Conservation (phyloP, 1,139 yeast genomes). For the Magnusiomyces clavatus region DNA sequence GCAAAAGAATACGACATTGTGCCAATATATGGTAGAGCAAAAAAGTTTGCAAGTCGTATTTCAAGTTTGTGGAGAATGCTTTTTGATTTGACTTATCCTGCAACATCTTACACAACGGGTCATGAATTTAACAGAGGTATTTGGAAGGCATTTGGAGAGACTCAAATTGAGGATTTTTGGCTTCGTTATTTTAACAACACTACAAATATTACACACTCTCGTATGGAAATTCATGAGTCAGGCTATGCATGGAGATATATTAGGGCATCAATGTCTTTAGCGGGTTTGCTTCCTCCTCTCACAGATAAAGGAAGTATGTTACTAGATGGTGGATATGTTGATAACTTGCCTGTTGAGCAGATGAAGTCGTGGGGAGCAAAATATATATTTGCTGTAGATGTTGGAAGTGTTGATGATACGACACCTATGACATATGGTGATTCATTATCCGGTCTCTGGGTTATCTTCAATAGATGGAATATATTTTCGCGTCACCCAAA, state of each 20-base stretch:
- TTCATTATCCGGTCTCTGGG: constrained; percentile 90
- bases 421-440: constrained; percentile 92
- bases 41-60: constrained; percentile 75
- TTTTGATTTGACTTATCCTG: constrained; percentile 83
- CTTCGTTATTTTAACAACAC: constrained; percentile 80
- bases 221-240: constrained; percentile 87
- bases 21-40: constrained; percentile 83
- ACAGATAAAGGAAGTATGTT: constrained; percentile 84
- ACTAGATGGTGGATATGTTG: constrained; percentile 93
- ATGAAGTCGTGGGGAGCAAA: constrained; percentile 83
- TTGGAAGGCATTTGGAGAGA: constrained; percentile 91
- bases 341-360: constrained; percentile 84
- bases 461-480: constrained; percentile 77
- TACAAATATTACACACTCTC: constrained; percentile 91
- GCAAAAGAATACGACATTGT: constrained; percentile 89
- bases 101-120: constrained; percentile 91
- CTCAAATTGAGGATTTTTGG: constrained; percentile 95
- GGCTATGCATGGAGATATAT: constrained; percentile 96
- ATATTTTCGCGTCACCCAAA: constrained; percentile 83
- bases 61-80: constrained; percentile 81
- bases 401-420: constrained; percentile 88
- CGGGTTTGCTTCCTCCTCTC: constrained; percentile 83
- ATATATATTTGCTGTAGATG: constrained; percentile 90
- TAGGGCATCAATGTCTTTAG: constrained; percentile 93
- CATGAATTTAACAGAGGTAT: constrained; percentile 95